Evolutionary conservation across 129 eudicot genomes (phyloP).

Genomic region (Kitagawia praeruptora): DNA sequence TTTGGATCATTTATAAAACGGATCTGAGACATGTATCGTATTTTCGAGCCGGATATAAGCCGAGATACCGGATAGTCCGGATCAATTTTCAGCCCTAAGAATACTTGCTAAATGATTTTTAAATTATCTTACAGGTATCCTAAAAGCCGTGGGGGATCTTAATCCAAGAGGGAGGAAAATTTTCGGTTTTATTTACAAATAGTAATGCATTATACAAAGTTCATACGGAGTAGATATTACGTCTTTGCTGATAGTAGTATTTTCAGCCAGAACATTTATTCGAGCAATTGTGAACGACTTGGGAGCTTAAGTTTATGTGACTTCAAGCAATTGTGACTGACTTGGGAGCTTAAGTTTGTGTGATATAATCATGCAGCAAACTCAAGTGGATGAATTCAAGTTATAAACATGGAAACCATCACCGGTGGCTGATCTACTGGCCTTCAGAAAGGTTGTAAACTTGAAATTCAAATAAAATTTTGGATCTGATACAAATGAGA

Average conservation of each 20-base stretch:
- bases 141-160: constrained; percentile 72
- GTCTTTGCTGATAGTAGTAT: background rate
- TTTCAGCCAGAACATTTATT: background rate
- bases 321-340: background rate
- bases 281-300: background rate
- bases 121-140: constrained; percentile 47
- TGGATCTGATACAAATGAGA: no score
- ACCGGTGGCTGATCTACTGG: constrained; percentile 80
- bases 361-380: constrained; percentile 44
- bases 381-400: constrained; percentile 84
- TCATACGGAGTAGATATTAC: background rate
- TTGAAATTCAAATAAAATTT: no score
- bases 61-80: no score
- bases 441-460: constrained; percentile 78
- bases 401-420: constrained; percentile 76
- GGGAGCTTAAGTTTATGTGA: background rate
- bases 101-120: background rate
- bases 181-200: constrained; percentile 61
- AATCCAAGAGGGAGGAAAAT: constrained; percentile 78
- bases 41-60: no score
- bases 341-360: background rate
- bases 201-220: constrained; percentile 31
- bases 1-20: no score
- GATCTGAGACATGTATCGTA: no score
- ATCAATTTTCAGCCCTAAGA: no score